Conservation (phyloP, 176 grass and related monocot species). For the barley (Hordeum vulgare) region DNA sequence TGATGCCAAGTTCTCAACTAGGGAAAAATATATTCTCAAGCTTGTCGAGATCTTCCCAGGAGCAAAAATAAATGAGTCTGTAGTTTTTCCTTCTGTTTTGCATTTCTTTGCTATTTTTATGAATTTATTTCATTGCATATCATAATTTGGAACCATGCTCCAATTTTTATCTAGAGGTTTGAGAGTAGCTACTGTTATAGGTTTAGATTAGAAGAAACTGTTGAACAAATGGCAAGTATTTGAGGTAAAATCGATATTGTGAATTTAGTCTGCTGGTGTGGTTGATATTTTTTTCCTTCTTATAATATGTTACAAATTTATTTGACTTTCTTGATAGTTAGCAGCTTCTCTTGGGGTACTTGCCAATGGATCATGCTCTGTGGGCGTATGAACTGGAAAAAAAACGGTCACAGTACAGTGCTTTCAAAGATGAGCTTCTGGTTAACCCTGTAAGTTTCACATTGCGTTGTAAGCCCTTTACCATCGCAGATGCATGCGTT, state of each 20-base stretch:
- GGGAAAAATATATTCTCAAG: too few species aligned
- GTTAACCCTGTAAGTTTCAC: constrained; percentile 82
- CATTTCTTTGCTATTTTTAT: not conserved
- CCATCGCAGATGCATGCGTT: not conserved
- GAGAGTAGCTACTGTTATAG: not conserved
- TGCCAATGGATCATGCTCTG: constrained; percentile 67
- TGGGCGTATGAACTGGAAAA: constrained; percentile 93
- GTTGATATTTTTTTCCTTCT: not conserved
- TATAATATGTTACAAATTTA: constrained; percentile 48
- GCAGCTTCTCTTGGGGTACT: constrained; percentile 96
- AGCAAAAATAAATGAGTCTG: not conserved
- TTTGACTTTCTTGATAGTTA: constrained; percentile 82
- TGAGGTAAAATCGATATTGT: not conserved
- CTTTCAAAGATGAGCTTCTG: constrained; percentile 88
- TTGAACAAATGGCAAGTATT: not conserved
- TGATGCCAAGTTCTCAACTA: not conserved
- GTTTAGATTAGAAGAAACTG: constrained; percentile 10
- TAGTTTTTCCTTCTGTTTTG: not conserved
- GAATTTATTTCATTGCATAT: not conserved
- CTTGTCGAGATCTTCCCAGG: too few species aligned
- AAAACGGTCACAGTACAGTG: constrained; percentile 70
- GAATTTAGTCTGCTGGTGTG: not conserved
- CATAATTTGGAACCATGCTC: not conserved
- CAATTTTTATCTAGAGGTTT: not conserved
- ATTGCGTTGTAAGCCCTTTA: not conserved